Evolutionary conservation across 495 filamentous ascomycete genomes (phyloP), one percentile per base, ranked within the genome.

Genomic region (Clavariopsis aquatica): DNA sequence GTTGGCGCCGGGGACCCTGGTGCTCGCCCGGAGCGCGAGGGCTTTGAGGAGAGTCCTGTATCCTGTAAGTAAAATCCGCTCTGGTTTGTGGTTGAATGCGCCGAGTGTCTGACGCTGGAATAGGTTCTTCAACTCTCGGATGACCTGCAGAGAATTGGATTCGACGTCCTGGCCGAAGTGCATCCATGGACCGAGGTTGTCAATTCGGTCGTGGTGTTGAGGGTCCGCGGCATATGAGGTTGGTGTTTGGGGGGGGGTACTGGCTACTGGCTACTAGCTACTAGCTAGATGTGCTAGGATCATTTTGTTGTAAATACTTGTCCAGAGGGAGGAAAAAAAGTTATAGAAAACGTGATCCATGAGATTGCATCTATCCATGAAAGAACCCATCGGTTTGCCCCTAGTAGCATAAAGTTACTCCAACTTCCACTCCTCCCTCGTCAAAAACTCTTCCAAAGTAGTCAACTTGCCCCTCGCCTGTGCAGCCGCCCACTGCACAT

Each of bases 101-200:
- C 47, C 8, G 29, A 29, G 12, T 38, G 28, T 23, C 38, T 46
- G 31, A 43, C 54, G 47, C 22, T 24, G 29, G 5, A 23, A 17
- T 43, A 74, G 70, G 65, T 66, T 49, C 68, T 75, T 20, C 31
- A 75, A 55, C 46, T 73, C 52, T 54, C 58, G 34, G 41, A 65
- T 29, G 28, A 64, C 23, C 20, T 69, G 57, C 31, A 56, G 29
- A 7, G 43, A 38, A 27, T 60, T 9, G 64, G 66, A 23, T 62
- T 77, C 38, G 75, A 76, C 38, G 60, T 77, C 6, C 53, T 79
- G 20, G 41, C 73, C 10, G 69, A 73, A 12, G 71, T 78, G 0
- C 78, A 80, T 66, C 80, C 80, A 0, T 77, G 74, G 55, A 76
- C 74, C 27, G 62, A 77, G 47, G 72, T 82, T 9, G 74, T 82